phyloP scores from a whole-genome alignment of 345 rosid species.

The Laguncularia racemosa region DNA sequence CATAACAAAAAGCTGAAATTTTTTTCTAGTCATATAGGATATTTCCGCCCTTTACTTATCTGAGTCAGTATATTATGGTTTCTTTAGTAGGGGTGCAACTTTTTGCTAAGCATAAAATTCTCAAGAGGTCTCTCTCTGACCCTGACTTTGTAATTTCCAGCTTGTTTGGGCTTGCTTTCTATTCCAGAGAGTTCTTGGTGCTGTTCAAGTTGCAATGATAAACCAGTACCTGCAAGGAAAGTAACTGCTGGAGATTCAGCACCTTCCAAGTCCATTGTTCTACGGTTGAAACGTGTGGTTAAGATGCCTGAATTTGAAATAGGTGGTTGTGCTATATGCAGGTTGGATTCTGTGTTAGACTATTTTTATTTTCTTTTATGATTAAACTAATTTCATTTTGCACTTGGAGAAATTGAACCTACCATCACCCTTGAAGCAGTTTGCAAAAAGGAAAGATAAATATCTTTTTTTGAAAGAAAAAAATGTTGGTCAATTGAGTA shows the following conservation, averaged over 20 bases:
- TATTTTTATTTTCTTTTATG: neutral
- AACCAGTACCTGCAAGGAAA: conserved; percentile 30
- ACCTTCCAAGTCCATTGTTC: conserved; percentile 40
- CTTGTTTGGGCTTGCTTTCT: conserved; percentile 57
- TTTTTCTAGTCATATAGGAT: too few species aligned
- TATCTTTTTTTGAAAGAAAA: neutral
- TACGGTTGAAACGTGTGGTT: conserved; percentile 58
- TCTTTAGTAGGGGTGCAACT: too few species aligned
- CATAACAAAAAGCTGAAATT: too few species aligned
- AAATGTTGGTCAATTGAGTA: too few species aligned
- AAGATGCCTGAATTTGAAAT: conserved; percentile 68
- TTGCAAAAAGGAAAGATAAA: neutral
- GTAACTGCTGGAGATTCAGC: conserved; percentile 29
- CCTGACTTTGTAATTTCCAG: conserved; percentile 43
- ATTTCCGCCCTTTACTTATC: too few species aligned
- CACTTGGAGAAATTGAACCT: neutral
- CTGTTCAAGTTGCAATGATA: conserved; percentile 68
- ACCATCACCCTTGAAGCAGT: neutral
- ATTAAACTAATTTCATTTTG: neutral
- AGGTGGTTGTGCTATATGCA: conserved; percentile 94
- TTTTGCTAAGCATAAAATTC: too few species aligned
- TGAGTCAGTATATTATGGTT: too few species aligned
- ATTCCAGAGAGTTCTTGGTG: conserved; percentile 70
- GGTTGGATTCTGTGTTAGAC: conserved; percentile 34
- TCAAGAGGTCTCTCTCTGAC: conserved; percentile 1